phyloP scores from a whole-genome alignment of 1,284 basidiomycete genomes.

The Taiwanofungus camphoratus region DNA sequence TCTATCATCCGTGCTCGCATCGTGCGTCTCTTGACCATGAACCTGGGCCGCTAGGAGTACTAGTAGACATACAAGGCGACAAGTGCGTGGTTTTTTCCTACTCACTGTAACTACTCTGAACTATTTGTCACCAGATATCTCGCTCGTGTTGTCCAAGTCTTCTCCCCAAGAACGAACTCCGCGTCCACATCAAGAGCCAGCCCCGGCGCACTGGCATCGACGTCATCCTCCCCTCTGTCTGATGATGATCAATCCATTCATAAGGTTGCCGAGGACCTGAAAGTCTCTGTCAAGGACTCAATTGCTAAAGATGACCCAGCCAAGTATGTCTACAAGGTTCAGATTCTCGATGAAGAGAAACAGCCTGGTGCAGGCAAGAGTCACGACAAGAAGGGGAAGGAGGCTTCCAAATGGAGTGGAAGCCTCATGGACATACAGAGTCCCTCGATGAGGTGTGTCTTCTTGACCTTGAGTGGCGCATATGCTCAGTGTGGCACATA shows the following conservation, averaged over 20 bases:
- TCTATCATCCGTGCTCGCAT: constrained; percentile 7
- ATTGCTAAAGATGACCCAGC: constrained; percentile 72
- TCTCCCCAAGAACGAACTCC: constrained; percentile 43
- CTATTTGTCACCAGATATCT: constrained; percentile 54
- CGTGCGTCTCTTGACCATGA: constrained; percentile 3
- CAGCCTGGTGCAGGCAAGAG: constrained; percentile 60
- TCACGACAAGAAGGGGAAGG: constrained; percentile 41
- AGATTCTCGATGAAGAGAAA: constrained; percentile 74
- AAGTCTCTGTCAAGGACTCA: constrained; percentile 67
- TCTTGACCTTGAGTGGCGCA: background rate
- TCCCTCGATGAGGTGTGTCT: constrained; percentile 68
- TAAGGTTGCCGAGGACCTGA: constrained; percentile 76
- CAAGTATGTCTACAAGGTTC: constrained; percentile 84
- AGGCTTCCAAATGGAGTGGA: constrained; percentile 46
- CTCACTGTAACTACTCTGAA: no score
- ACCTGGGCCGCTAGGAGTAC: constrained; percentile 51
- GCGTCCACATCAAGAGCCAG: constrained; percentile 16
- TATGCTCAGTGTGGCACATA: background rate
- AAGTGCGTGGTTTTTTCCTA: no score
- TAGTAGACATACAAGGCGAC: constrained; percentile 78
- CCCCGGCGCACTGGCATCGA: constrained; percentile 23
- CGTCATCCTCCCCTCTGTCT: constrained; percentile 24
- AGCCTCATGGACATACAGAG: constrained; percentile 81
- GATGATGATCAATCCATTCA: constrained; percentile 39
- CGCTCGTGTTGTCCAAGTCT: constrained; percentile 70